Conservation (phyloP, 202 grass and related monocot species). For the Carex arenaria region DNA sequence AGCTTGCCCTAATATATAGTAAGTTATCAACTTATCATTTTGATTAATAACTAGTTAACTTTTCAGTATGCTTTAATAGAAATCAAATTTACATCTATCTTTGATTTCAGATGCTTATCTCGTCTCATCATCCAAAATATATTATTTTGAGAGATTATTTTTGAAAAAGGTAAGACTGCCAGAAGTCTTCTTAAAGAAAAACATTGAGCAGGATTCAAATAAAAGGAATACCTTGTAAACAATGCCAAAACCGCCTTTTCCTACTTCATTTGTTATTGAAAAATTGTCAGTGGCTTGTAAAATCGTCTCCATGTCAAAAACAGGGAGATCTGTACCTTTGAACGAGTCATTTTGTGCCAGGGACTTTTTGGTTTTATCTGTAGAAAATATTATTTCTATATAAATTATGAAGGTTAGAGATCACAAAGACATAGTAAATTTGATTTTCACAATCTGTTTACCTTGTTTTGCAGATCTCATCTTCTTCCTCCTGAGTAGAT, state of each 20-base stretch:
- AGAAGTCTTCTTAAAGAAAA: slow-evolving; percentile 30
- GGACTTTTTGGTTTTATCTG: not conserved
- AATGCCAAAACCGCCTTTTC: slow-evolving; percentile 63
- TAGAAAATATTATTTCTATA: slow-evolving; percentile 32
- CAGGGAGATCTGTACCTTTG: slow-evolving; percentile 41
- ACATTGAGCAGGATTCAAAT: not conserved
- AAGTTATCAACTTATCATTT: not conserved
- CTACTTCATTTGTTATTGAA: slow-evolving; percentile 48
- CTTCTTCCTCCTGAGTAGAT: slow-evolving; percentile 29
- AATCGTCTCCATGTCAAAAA: slow-evolving; percentile 56
- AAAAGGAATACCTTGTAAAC: slow-evolving; percentile 57
- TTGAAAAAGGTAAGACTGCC: not conserved
- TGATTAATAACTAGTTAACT: not conserved
- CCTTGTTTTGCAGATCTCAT: not conserved
- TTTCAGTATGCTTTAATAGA: slow-evolving; percentile 20
- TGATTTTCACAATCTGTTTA: not conserved
- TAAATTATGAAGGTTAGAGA: slow-evolving; percentile 10
- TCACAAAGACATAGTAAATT: not conserved
- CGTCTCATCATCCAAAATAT: too few relatives aligned
- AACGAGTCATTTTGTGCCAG: not conserved
- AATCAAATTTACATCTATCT: not conserved
- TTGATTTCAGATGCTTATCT: slow-evolving; percentile 32
- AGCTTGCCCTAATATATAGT: slow-evolving; percentile 29
- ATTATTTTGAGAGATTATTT: not conserved
- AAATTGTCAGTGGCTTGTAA: slow-evolving; percentile 42